Base-by-base conservation (phyloP, 139 green algal species). In the Chlorella sp. region DNA sequence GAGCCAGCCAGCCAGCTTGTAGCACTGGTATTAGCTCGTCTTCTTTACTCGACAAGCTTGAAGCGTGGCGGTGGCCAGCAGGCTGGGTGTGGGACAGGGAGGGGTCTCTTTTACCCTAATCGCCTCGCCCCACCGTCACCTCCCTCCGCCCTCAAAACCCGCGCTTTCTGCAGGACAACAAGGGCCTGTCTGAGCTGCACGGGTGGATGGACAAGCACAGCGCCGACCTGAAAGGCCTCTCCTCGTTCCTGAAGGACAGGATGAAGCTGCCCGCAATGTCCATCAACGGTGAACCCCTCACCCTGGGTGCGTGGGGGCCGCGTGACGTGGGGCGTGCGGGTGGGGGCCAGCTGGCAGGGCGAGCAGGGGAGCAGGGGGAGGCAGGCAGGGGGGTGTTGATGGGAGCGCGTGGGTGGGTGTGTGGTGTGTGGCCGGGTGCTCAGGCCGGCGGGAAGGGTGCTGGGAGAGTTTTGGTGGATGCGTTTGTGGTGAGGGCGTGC, bases 151-250 rank as follows among this genome's bases (percentile, higher is more conserved):
- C 71, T 78, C 32, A 3, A 3, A 18, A 39, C 28, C 71, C 16
- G 34, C 48, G 7, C 80, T 2, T 36, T n/a, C 64, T 48, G 66
- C 84, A 88, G 84, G 71, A 80, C 61, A 80, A 80, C 66, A 66
- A 53, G 34, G 28, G 32, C 28, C 84, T 88, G 66, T 39, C 37
- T 0, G 28, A 80, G 26, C 84, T 88, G 68, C 42, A 81, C 34
- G 64, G 37, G 26, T 88, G 84, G 84, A 75, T 88, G 64, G 66
- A 88, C 64, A 26, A 48, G 28, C 84, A 80, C 68, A 9, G 28
- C n/a, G 68, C 15, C 11, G 84, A 80, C 28, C n/a, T 81, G 16
- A 18, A 39, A 7, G 19, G 28, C 11, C 84, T 88, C 26, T 26
- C 60, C 39, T 12, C 40, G 28, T 81, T 75, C 37, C 68, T 88